These are phyloP conservation scores for Cladosporium velox DNA, from an alignment of 2,329 filamentous ascomycete genomes.

Conservation along the genomic window DNA sequence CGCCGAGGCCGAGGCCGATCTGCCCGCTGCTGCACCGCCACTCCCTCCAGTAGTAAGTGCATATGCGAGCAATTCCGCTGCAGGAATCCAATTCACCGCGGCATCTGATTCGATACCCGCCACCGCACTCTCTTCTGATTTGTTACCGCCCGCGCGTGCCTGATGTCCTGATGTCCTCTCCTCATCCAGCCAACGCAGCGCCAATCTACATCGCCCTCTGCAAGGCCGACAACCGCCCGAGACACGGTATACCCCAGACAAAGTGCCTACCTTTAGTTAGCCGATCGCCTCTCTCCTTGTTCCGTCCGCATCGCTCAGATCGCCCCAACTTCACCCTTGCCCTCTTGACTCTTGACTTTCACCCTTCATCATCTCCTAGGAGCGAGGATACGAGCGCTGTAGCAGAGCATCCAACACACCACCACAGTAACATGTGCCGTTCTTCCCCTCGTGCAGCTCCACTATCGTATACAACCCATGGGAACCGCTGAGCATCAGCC, in stretches of 20 bases:
- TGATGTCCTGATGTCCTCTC: not conserved
- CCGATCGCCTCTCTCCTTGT: not conserved
- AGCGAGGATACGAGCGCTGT: not conserved
- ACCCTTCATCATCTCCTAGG: not conserved
- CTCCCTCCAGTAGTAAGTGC: not conserved
- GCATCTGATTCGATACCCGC: not conserved
- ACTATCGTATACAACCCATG: constrained; percentile 1
- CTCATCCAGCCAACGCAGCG: not conserved
- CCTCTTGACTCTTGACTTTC: not conserved
- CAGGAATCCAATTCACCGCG: not conserved
- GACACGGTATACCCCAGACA: not conserved
- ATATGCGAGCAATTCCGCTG: not conserved
- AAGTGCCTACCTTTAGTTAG: not conserved
- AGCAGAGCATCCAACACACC: not conserved
- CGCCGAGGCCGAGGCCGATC: not conserved
- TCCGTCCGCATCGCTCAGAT: not conserved
- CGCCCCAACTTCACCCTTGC: not conserved
- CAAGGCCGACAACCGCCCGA: constrained; percentile 13
- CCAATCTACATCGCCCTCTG: not conserved
- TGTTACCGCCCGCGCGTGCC: not conserved
- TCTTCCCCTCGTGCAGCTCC: not conserved
- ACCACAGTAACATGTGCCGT: not conserved
- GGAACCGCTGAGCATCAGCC: constrained; percentile 11
- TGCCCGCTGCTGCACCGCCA: constrained; percentile 6
- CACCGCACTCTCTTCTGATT: not conserved